Evolutionary conservation across 2,329 filamentous ascomycete species (phyloP).

Genomic region (Paracoccidioides brasiliensis): DNA sequence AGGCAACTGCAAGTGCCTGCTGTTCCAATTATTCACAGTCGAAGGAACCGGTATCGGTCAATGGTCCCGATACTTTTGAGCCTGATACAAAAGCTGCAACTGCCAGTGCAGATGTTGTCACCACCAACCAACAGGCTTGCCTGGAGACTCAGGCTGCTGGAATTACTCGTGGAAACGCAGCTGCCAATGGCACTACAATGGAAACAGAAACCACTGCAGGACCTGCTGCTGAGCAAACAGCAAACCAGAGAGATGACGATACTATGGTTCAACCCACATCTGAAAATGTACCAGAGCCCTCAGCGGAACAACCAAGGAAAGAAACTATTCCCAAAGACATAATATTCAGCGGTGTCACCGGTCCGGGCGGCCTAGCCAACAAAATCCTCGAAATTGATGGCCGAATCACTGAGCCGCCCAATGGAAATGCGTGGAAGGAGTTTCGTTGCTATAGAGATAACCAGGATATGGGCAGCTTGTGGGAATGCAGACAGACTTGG

Average conservation of each 20-base stretch:
- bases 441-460: conserved; percentile 32
- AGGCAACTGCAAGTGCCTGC: too few species aligned
- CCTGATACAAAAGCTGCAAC: neutral
- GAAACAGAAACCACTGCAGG: neutral
- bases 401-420: conserved; percentile 19
- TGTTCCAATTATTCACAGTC: too few species aligned
- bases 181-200: neutral
- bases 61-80: neutral
- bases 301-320: neutral
- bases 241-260: neutral
- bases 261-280: neutral
- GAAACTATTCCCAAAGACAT: conserved; percentile 10
- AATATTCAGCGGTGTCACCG: conserved; percentile 18
- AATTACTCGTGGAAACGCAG: too few species aligned
- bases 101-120: too few species aligned
- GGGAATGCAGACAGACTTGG: conserved; percentile 32
- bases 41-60: too few species aligned
- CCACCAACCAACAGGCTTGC: neutral
- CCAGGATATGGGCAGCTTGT: conserved; percentile 35
- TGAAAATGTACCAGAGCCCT: too few species aligned
- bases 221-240: too few species aligned
- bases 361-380: conserved; percentile 18
- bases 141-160: neutral
- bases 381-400: conserved; percentile 31
- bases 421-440: conserved; percentile 32